phyloP scores from a whole-genome alignment of 176 grass and related monocot species.

The Avena insularis region DNA sequence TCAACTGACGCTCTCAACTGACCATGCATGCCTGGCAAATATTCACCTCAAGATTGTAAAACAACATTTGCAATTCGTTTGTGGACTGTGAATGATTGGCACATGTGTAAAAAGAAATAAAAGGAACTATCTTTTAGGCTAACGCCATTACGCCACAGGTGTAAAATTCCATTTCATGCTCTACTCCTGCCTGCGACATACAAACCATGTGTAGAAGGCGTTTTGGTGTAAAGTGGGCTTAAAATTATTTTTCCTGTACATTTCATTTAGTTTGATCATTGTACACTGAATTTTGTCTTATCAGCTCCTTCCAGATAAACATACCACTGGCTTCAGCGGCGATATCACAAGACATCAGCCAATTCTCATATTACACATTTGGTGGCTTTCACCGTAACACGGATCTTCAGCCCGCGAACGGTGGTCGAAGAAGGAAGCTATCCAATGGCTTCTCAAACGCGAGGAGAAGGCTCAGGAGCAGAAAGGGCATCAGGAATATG shows the following conservation, averaged over 20 bases:
- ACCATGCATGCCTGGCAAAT: too few relatives aligned
- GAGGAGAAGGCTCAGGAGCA: slow-evolving; percentile 55
- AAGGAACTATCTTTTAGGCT: background rate
- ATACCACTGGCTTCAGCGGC: background rate
- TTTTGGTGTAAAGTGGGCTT: background rate
- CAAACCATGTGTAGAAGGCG: background rate
- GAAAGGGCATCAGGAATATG: slow-evolving; percentile 57
- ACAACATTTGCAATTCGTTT: background rate
- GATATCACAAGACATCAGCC: background rate
- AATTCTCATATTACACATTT: background rate
- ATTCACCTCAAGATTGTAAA: background rate
- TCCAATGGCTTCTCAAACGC: slow-evolving; percentile 58
- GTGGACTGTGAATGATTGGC: background rate
- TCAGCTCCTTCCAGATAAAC: background rate
- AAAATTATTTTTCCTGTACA: too few relatives aligned
- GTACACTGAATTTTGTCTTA: background rate
- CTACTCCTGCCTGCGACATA: background rate
- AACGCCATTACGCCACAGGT: background rate
- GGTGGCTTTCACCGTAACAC: background rate
- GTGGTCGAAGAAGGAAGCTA: slow-evolving; percentile 45
- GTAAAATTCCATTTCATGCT: background rate
- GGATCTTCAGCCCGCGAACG: background rate
- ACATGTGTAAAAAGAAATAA: background rate
- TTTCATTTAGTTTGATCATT: background rate
- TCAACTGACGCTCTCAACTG: background rate